Evolutionary conservation across 2,329 filamentous ascomycete species (phyloP).

Genomic region (Nigrograna mackinnonii): DNA sequence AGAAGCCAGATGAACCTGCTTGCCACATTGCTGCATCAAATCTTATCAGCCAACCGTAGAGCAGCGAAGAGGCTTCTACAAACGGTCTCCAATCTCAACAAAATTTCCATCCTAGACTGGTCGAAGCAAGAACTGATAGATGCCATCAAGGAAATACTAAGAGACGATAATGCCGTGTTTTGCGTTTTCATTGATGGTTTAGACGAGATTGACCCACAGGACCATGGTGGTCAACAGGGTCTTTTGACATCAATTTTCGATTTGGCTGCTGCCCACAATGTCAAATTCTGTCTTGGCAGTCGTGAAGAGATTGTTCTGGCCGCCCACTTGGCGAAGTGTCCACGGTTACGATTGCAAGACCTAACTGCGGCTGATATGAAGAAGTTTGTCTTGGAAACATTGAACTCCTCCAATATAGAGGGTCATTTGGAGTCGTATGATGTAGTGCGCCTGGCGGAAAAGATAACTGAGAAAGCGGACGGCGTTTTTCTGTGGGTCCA

Average conservation of each 20-base stretch:
- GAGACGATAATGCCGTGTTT: background rate
- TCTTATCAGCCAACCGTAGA: background rate
- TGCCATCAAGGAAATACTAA: background rate
- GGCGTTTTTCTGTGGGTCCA: constrained; percentile 5
- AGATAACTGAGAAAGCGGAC: background rate
- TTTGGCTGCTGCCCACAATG: background rate
- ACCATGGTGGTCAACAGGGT: constrained; percentile 1
- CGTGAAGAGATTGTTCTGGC: constrained; percentile 4
- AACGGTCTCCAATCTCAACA: background rate
- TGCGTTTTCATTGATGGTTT: constrained; percentile 9
- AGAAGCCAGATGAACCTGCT: background rate
- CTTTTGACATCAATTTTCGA: background rate
- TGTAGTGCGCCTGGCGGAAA: background rate
- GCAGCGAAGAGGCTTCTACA: background rate
- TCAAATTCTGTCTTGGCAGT: constrained; percentile 5
- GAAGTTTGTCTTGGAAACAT: background rate
- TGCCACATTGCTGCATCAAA: constrained; percentile 1
- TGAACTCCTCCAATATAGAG: too few species aligned
- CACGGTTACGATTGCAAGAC: constrained; percentile 5
- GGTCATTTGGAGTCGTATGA: background rate
- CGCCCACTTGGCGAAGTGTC: background rate
- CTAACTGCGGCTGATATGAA: constrained; percentile 2
- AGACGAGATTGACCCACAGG: constrained; percentile 4
- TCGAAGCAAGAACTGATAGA: background rate
- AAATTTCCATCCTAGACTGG: background rate